Evolutionary conservation across 495 filamentous ascomycete genomes (phyloP), one percentile per base, ranked within the genome.

Genomic region (Clavariopsis aquatica): DNA sequence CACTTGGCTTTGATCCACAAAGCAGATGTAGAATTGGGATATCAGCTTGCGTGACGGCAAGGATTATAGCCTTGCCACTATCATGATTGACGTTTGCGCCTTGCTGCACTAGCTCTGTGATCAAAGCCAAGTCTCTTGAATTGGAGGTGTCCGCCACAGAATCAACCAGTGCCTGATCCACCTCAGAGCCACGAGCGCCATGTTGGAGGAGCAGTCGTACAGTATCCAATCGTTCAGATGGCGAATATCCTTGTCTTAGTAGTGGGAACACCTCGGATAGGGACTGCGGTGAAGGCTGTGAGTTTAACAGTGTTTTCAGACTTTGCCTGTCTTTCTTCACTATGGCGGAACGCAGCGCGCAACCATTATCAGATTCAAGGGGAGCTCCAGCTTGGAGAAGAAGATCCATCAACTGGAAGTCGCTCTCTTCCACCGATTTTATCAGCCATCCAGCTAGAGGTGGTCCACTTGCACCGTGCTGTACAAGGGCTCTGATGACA

Each of bases 131-230:
- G 26, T 69, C 66, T 52, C 61, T 65, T 34, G 52, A 62, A 10
- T 38, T 10, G 13, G 65, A 61, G 1, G 56, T 57, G 47, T 65
- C 61, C 23, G 52, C 49, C 0, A 61, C 52, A 1, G 66, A 49
- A 29, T 69, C 66, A 19, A 69, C 27, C 17, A 69, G 60, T 1
- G 66, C 66, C 13, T 55, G 22, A 46, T 69, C 57, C 7, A 69
- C 62, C 24, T 57, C 56, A n/a, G 24, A 4, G 1, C 66, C 66
- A 17, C 34, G 49, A 12, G 66, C 61, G 47, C 61, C 66, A 22
- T 64, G 49, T 31, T 38, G 22, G 26, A 69, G 57, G 23, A 69
- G 60, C 19, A 69, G 29, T 22, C 49, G 34, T 10, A 23, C 20
- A 46, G 51, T 51, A 7, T 65, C 61, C 36, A 69, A 24, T 36